Evolutionary conservation across 768 basidiomycete genomes (phyloP), one percentile per base, ranked within the genome.

Genomic region (Exidia glandulosa): DNA sequence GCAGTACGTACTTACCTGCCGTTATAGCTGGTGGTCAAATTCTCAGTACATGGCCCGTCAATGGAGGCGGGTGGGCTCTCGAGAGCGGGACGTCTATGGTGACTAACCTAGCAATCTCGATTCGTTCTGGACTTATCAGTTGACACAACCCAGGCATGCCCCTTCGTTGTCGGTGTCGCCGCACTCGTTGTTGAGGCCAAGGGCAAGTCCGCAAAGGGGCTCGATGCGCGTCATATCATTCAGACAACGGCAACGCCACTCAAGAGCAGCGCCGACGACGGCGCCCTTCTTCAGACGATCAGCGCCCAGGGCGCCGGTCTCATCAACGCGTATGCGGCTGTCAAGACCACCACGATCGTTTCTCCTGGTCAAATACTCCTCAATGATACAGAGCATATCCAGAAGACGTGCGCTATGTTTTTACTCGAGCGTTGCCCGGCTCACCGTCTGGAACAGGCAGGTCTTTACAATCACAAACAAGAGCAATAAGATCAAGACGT

Each of bases 331-430:
- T 82, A 77, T 67, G 75, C 79, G 58, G 84, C 85, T 0, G 72
- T 86, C 54, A 75, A 79, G 56, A 71, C 78, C 3, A 77, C 74
- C 0, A 79, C 82, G 3, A 67, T 80, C 41, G 69, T 87, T 29
- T 76, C 78, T 3, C 83, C 83, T 5, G 75, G 77, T 14, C 78
- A 85, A 65, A 71, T 87, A 23, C 64, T 81, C 41, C 69, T 85
- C 36, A 87, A 88, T 63, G 85, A 86, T 66, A 86, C 85, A 3
- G 76, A 79, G 10, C 73, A 83, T 66, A 80, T 81, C 67, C 69
- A 73, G 57, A 12, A 27, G 3, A 59, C 29, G n/a, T n/a, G n/a
- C n/a, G n/a, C n/a, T n/a, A n/a, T n/a, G 59, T 16, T 63, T 69
- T 45, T 57, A 29, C 31, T 23, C 37, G 1, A 50, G 33, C 16